phyloP scores from a whole-genome alignment of 192 early-diverging fungal species.

The Coemansia sp. region DNA sequence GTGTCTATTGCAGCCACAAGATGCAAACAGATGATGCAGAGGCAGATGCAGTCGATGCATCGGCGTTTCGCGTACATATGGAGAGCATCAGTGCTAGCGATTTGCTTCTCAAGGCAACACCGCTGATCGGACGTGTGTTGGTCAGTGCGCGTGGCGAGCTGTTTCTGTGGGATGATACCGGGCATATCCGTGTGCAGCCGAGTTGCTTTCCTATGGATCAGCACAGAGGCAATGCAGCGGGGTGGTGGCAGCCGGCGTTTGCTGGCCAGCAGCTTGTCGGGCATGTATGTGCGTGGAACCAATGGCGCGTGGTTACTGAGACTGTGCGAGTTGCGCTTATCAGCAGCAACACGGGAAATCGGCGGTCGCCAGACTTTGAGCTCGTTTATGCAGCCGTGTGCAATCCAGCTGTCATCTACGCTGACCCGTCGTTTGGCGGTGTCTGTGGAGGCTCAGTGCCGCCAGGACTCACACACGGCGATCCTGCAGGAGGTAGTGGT shows the following conservation, averaged over 20 bases:
- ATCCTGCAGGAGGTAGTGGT: neutral
- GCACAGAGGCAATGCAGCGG: neutral
- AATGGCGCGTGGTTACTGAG: constrained; percentile 27
- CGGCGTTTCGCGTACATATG: neutral
- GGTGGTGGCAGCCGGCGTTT: constrained; percentile 3
- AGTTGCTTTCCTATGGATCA: neutral
- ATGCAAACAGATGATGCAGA: neutral
- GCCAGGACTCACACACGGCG: too few relatives aligned
- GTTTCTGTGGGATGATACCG: constrained; percentile 34
- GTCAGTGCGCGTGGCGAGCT: constrained; percentile 25
- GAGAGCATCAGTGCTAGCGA: constrained; percentile 10
- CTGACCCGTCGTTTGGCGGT: constrained; percentile 24
- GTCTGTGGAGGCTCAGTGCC: too few relatives aligned
- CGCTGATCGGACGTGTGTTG: constrained; percentile 25
- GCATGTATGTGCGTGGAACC: constrained; percentile 28
- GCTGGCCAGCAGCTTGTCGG: constrained; percentile 29
- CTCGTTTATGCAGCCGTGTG: constrained; percentile 16
- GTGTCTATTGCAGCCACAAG: neutral
- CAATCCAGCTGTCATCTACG: constrained; percentile 5
- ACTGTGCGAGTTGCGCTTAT: neutral
- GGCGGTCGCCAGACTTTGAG: constrained; percentile 8
- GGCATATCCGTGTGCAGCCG: constrained; percentile 15
- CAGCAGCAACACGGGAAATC: neutral
- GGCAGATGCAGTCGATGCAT: neutral
- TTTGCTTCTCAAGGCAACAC: constrained; percentile 14